Conservation (phyloP, 768 basidiomycete genomes). For the Clavaria fumosa region DNA sequence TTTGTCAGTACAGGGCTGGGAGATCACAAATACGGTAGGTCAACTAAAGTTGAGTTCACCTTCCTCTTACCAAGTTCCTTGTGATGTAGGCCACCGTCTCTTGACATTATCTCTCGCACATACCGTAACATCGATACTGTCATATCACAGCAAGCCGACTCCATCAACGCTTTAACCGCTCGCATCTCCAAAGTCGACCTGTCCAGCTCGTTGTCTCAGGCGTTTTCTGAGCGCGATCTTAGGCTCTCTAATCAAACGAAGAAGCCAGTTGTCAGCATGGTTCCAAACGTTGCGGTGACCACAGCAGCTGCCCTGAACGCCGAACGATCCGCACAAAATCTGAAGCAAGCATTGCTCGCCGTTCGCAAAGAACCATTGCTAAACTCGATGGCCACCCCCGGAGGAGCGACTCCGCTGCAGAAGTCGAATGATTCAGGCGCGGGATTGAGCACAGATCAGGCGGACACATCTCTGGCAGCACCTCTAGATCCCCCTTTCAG, state of each 20-base stretch:
- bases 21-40: slow-evolving; percentile 48
- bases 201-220: slow-evolving; percentile 10
- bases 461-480: background rate
- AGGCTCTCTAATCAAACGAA: slow-evolving; percentile 26
- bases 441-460: background rate
- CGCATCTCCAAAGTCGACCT: slow-evolving; percentile 39
- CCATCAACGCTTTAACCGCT: slow-evolving; percentile 34
- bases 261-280: slow-evolving; percentile 28
- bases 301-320: slow-evolving; percentile 75
- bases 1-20: slow-evolving; percentile 45
- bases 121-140: slow-evolving; percentile 74
- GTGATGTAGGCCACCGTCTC: slow-evolving; percentile 70
- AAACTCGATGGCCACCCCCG: slow-evolving; percentile 37
- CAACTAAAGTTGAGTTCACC: no score
- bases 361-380: slow-evolving; percentile 50
- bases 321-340: slow-evolving; percentile 52
- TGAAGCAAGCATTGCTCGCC: slow-evolving; percentile 52
- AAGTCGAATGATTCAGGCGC: background rate
- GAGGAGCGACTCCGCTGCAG: slow-evolving; percentile 22
- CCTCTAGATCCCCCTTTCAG: background rate
- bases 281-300: slow-evolving; percentile 52
- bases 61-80: no score
- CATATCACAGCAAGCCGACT: slow-evolving; percentile 42
- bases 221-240: slow-evolving; percentile 22
- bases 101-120: slow-evolving; percentile 75